A percentile compares a stretch with the other conserved stretches of the same genome.
phyloP scores from a whole-genome alignment of 352 stramenopile species.

The Globisporangium perplexum region DNA sequence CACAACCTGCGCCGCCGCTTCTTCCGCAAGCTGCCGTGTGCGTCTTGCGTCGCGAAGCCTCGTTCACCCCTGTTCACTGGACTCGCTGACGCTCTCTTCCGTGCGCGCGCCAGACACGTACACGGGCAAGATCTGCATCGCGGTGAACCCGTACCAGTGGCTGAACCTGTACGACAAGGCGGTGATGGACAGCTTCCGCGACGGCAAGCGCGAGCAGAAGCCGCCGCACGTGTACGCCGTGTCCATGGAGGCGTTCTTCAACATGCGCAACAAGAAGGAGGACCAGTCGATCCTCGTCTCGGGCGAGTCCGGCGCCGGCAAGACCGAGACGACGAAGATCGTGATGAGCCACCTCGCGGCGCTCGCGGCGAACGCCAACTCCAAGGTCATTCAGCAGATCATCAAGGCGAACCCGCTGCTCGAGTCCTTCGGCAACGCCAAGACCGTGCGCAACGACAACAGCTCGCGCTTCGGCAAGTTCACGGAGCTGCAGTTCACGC shows the following conservation, averaged over 20 bases:
- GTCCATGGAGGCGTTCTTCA: conserved; percentile 83
- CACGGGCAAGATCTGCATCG: conserved; percentile 85
- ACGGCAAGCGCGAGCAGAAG: conserved; percentile 68
- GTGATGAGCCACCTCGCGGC: conserved; percentile 82
- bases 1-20: conserved; percentile 79
- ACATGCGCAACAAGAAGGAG: conserved; percentile 64
- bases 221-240: conserved; percentile 82
- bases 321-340: conserved; percentile 93
- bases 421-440: conserved; percentile 85
- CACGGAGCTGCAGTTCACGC: conserved; percentile 77
- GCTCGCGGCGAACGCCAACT: conserved; percentile 73
- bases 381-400: conserved; percentile 93
- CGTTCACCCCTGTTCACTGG: too few relatives aligned
- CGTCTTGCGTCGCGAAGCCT: too few relatives aligned
- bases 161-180: conserved; percentile 73
- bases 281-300: conserved; percentile 87
- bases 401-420: conserved; percentile 90
- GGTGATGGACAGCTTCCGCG: conserved; percentile 68
- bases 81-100: too few relatives aligned
- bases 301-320: conserved; percentile 86
- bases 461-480: conserved; percentile 85
- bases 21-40: conserved; percentile 76
- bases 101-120: conserved; percentile 88
- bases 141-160: conserved; percentile 87
- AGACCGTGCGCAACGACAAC: conserved; percentile 86